Conservation (phyloP, 2,329 filamentous ascomycete genomes). For the Dryadomyces quercivorus region DNA sequence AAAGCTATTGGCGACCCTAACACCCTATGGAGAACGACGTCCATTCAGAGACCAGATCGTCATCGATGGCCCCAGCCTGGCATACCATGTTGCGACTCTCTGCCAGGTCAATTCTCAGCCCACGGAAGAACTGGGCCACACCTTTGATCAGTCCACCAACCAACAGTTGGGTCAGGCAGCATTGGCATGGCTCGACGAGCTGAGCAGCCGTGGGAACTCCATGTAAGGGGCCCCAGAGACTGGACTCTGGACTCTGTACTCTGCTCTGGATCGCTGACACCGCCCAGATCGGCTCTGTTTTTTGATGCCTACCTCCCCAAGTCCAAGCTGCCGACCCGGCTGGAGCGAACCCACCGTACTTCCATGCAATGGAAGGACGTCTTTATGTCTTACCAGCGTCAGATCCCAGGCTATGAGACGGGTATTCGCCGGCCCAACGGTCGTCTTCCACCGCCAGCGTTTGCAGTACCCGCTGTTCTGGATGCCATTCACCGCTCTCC, state of each 20-base stretch:
- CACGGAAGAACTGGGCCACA: conserved; percentile 3
- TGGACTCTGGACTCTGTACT: too few relatives aligned
- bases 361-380: conserved; percentile 43
- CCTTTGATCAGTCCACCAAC: conserved; percentile 13
- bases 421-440: conserved; percentile 9
- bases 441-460: conserved; percentile 37
- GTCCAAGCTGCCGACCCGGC: conserved; percentile 50
- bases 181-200: conserved; percentile 13
- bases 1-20: conserved; percentile 12
- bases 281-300: conserved; percentile 52
- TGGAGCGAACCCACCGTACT: conserved; percentile 45
- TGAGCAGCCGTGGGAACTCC: conserved; percentile 7
- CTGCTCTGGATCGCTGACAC: not conserved
- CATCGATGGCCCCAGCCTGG: conserved; percentile 17
- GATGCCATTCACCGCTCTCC: conserved; percentile 47
- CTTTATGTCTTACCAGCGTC: conserved; percentile 21
- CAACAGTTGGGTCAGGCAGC: conserved; percentile 11
- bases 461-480: conserved; percentile 66
- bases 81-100: conserved; percentile 14
- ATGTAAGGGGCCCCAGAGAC: too few relatives aligned
- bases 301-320: conserved; percentile 76
- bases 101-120: conserved; percentile 6
- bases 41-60: conserved; percentile 11
- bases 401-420: conserved; percentile 6
- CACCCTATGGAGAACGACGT: conserved; percentile 12